Conservation (phyloP, 2,329 filamentous ascomycete species). For the Didymella segeticola region DNA sequence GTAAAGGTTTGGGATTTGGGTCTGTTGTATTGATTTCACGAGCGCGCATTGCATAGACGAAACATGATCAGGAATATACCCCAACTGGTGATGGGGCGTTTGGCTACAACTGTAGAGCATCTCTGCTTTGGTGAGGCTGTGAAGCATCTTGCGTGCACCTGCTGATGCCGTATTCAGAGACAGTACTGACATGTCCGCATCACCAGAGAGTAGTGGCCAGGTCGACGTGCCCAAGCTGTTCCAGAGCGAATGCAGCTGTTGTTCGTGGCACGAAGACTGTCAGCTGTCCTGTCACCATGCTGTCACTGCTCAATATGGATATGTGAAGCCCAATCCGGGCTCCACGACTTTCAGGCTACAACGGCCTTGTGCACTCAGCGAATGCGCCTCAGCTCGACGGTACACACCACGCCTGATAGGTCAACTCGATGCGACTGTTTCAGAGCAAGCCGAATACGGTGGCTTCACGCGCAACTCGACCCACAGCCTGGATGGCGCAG, state of each 20-base stretch:
- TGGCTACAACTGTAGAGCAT: background rate
- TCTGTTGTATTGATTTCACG: constrained; percentile 11
- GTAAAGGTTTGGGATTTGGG: background rate
- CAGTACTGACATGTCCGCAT: too few relatives aligned
- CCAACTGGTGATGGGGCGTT: constrained; percentile 3
- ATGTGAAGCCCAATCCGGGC: constrained; percentile 18
- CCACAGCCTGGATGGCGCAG: constrained; percentile 16
- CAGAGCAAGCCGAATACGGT: constrained; percentile 25
- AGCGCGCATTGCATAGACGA: constrained; percentile 17
- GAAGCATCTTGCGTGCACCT: background rate
- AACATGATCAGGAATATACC: constrained; percentile 8
- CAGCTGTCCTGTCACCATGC: background rate
- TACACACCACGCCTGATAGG: constrained; percentile 18
- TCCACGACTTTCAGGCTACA: constrained; percentile 11
- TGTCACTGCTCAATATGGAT: background rate
- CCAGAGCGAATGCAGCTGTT: background rate
- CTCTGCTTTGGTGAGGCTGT: background rate
- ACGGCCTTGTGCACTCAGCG: constrained; percentile 16
- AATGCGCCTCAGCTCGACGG: constrained; percentile 25
- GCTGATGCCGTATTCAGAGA: background rate
- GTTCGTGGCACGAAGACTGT: background rate
- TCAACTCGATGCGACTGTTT: constrained; percentile 15
- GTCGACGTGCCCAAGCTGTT: background rate
- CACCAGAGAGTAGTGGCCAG: background rate
- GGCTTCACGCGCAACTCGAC: constrained; percentile 19